Conservation (phyloP, 768 basidiomycete genomes). For the Kwoniella pini region DNA sequence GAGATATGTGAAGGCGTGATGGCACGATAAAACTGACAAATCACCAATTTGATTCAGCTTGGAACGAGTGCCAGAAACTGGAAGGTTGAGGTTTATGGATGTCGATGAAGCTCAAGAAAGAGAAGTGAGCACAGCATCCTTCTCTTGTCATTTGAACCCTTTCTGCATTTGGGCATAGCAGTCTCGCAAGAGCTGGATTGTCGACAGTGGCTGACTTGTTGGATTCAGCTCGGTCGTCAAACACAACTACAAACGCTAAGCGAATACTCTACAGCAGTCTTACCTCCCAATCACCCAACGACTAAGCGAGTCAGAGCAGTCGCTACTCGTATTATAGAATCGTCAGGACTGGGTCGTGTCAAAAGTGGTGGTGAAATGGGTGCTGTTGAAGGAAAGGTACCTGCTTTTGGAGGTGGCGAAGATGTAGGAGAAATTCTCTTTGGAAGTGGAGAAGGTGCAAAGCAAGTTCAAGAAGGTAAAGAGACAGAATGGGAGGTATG, state of each 20-base stretch:
- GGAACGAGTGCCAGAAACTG: conserved; percentile 82
- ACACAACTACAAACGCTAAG: conserved; percentile 57
- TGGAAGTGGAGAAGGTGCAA: conserved; percentile 32
- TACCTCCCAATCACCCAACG: conserved; percentile 69
- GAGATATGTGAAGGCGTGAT: too few species aligned
- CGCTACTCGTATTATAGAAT: conserved; percentile 67
- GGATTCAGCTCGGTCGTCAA: conserved; percentile 44
- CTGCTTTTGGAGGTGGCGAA: conserved; percentile 36
- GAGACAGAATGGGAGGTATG: conserved; percentile 55
- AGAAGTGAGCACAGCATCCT: conserved; percentile 57
- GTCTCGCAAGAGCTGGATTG: too few species aligned
- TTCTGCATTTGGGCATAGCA: too few species aligned
- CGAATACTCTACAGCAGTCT: conserved; percentile 62
- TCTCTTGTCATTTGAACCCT: too few species aligned
- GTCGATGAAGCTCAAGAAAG: conserved; percentile 64
- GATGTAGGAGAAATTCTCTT: conserved; percentile 36
- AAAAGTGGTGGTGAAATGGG: conserved; percentile 49
- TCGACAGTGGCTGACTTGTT: too few species aligned
- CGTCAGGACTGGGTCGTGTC: conserved; percentile 71
- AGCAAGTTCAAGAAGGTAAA: conserved; percentile 31
- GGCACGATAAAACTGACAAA: too few species aligned
- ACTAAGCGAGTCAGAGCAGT: conserved; percentile 70
- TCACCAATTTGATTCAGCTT: conserved; percentile 65
- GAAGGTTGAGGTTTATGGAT: conserved; percentile 86
- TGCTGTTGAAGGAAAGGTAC: conserved; percentile 41